A percentile compares a stretch with the other conserved stretches of the same genome.
These are phyloP conservation scores for Lodderomyces jiufengensis DNA, from an alignment of 1,139 yeast genomes.

Conservation along the genomic window DNA sequence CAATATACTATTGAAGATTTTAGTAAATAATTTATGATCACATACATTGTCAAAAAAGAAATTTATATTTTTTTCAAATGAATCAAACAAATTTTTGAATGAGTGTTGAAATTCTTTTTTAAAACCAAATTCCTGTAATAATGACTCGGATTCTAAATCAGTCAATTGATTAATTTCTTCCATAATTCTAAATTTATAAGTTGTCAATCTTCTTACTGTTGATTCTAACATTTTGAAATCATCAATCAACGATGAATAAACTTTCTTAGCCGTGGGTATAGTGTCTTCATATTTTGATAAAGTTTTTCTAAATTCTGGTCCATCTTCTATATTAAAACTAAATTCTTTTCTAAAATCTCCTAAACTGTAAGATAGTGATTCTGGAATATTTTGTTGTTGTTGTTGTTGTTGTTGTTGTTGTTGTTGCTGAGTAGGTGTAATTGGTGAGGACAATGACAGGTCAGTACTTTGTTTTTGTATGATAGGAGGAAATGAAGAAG, in stretches of 20 bases:
- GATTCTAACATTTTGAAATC: constrained; percentile 32
- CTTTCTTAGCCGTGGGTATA: constrained; percentile 45
- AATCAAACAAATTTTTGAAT: constrained; percentile 25
- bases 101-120: constrained; percentile 19
- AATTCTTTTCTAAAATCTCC: constrained; percentile 29
- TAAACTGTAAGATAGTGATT: constrained; percentile 10
- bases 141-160: constrained; percentile 21
- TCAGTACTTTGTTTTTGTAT: too few relatives aligned
- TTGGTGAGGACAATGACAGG: too few relatives aligned
- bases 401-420: background rate
- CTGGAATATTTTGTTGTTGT: constrained; percentile 7
- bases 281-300: constrained; percentile 52
- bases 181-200: constrained; percentile 21
- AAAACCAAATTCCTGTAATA: constrained; percentile 22
- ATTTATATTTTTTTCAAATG: constrained; percentile 30
- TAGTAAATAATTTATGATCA: constrained; percentile 20
- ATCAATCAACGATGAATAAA: constrained; percentile 32
- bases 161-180: constrained; percentile 22
- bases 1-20: constrained; percentile 11
- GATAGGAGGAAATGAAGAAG: too few relatives aligned
- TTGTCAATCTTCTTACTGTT: constrained; percentile 17
- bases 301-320: constrained; percentile 67
- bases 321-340: constrained; percentile 53
- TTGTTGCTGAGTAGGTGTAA: too few relatives aligned
- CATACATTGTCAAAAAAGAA: constrained; percentile 33